Conservation (phyloP, 257 asterid species). For the Capsicum rhomboideum region DNA sequence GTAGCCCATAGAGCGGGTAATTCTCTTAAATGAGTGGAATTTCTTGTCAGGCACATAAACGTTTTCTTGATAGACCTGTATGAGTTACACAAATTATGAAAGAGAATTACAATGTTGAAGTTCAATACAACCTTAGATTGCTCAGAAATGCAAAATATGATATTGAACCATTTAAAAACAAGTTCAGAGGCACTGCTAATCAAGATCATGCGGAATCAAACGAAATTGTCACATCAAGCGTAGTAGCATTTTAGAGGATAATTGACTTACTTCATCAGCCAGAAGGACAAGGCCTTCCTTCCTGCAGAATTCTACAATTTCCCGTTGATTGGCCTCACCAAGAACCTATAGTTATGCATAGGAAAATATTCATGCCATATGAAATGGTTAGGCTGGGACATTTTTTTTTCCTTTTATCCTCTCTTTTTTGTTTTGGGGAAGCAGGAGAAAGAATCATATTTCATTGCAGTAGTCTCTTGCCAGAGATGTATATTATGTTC, state of each 20-base stretch:
- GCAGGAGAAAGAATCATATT: background rate
- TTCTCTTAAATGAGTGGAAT: slow-evolving; percentile 88
- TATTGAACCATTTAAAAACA: background rate
- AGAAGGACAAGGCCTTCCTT: slow-evolving; percentile 93
- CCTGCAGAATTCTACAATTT: slow-evolving; percentile 94
- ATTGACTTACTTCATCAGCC: slow-evolving; percentile 81
- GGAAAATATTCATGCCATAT: background rate
- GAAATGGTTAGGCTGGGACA: background rate
- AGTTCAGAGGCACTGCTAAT: background rate
- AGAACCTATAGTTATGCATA: slow-evolving; percentile 30
- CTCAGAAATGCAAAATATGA: background rate
- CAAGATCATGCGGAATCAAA: background rate
- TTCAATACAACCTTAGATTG: background rate
- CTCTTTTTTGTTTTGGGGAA: background rate
- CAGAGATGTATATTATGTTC: background rate
- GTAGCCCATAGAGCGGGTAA: slow-evolving; percentile 72
- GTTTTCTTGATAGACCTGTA: slow-evolving; percentile 92
- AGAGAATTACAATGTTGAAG: background rate
- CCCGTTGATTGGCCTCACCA: slow-evolving; percentile 56
- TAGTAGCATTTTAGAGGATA: background rate
- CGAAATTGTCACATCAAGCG: background rate
- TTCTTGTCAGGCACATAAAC: slow-evolving; percentile 89
- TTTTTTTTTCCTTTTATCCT: background rate
- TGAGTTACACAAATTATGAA: background rate
- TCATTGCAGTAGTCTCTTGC: background rate